These are phyloP conservation scores for Achaetomium macrosporum DNA, from an alignment of 2,329 filamentous ascomycete species.

Conservation along the genomic window DNA sequence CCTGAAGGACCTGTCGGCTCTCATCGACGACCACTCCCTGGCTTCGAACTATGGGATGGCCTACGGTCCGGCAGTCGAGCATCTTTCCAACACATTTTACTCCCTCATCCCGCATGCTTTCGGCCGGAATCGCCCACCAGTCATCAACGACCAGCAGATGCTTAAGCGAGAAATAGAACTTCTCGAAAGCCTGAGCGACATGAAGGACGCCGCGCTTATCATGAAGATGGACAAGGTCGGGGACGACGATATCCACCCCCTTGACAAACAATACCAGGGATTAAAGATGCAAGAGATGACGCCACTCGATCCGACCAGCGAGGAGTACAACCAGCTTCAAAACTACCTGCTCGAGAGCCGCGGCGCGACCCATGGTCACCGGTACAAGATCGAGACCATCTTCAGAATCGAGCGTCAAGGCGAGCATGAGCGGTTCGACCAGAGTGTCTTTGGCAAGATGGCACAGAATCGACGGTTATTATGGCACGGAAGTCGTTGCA, in stretches of 20 bases:
- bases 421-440: slow-evolving; percentile 63
- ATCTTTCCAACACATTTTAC: slow-evolving; percentile 73
- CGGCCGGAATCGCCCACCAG: slow-evolving; percentile 64
- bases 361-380: slow-evolving; percentile 58
- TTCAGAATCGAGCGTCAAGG: slow-evolving; percentile 76
- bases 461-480: slow-evolving; percentile 64
- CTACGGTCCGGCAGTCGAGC: slow-evolving; percentile 43
- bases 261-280: slow-evolving; percentile 67
- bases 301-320: slow-evolving; percentile 49
- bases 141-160: slow-evolving; percentile 50
- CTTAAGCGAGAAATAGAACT: slow-evolving; percentile 75
- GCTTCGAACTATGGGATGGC: slow-evolving; percentile 40
- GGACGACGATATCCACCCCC: slow-evolving; percentile 50
- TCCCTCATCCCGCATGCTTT: slow-evolving; percentile 77
- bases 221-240: slow-evolving; percentile 59
- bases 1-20: slow-evolving; percentile 66
- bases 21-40: slow-evolving; percentile 51
- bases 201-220: slow-evolving; percentile 75
- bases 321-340: slow-evolving; percentile 60
- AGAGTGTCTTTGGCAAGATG: slow-evolving; percentile 46
- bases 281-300: slow-evolving; percentile 74
- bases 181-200: slow-evolving; percentile 74
- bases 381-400: slow-evolving; percentile 63
- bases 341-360: slow-evolving; percentile 62
- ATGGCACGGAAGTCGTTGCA: slow-evolving; percentile 80